Base-by-base conservation (phyloP, 495 filamentous ascomycete species). In the Rhypophila decipiens region DNA sequence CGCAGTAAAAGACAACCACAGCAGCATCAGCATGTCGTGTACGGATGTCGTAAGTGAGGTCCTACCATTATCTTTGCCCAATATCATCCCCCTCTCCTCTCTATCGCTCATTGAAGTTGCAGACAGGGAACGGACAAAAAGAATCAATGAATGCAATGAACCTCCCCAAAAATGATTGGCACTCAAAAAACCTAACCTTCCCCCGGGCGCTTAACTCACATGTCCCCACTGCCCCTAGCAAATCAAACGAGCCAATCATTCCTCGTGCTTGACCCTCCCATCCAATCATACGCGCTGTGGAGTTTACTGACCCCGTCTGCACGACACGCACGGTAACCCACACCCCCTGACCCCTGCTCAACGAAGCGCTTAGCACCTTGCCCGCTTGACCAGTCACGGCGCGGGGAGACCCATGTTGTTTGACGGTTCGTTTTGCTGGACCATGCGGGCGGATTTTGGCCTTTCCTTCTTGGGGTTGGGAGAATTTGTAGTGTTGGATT, bases 391-490 rank as follows among this genome's bases (percentile, higher is more conserved):
- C 49, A 51, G 7, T 51, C 42, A 51, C 42, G 42, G 37, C 22
- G 10, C 23, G n/a, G 24, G 17, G 24, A 18, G 36, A 36, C 7
- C 18, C 39, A 10, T 20, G 37, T 15, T n/a, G n/a, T n/a, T n/a
- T n/a, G n/a, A n/a, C n/a, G n/a, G n/a, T n/a, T n/a, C 23, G 11
- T 38, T 20, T 2, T 3, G 42, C 49, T 17, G 10, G 37, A 52
- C 50, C 50, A 52, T 52, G 50, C 43, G 38, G 50, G 50, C 50
- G 50, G 50, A 52, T 52, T 52, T 38, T 27, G 39, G n/a, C 46
- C 43, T 42, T 9, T 29, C 39, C 24, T 13, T 2, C 4, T 21
- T 23, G 3, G 19, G 38, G 7, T 18, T 20, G 12, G 20, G 38
- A 8, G 13, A 8, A 21, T 21, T 40, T 10, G 38, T 21, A 18